Conservation (phyloP, 2,329 filamentous ascomycete genomes). For the Aspergillus sp. region DNA sequence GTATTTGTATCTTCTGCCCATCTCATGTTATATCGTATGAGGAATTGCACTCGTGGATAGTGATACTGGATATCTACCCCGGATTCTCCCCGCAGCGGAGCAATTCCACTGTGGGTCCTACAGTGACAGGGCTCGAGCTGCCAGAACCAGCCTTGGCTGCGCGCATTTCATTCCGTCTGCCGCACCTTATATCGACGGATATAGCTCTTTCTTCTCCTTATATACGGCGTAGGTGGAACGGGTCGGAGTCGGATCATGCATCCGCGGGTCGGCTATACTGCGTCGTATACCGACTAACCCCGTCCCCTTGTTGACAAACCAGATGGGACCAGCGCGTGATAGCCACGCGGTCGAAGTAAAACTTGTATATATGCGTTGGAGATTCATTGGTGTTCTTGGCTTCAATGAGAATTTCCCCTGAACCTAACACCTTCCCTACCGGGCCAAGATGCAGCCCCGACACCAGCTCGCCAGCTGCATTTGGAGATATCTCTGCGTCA, state of each 20-base stretch:
- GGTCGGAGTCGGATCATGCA: background rate
- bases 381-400: background rate
- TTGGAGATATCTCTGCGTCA: background rate
- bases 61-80: background rate
- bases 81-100: slow-evolving; percentile 6
- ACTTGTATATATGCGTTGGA: background rate
- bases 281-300: background rate
- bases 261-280: background rate
- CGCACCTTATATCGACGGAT: background rate
- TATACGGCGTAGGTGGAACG: background rate
- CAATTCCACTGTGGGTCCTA: slow-evolving; percentile 8
- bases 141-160: background rate
- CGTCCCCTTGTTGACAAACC: background rate
- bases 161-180: background rate
- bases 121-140: background rate
- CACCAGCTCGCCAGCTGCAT: background rate
- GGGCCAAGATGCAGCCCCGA: background rate
- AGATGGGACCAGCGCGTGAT: background rate
- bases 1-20: background rate
- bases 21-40: background rate
- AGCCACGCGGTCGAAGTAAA: slow-evolving; percentile 2
- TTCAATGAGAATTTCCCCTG: background rate
- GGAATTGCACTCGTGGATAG: background rate
- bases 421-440: background rate
- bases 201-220: background rate